Evolutionary conservation across 495 filamentous ascomycete species (phyloP), one percentile per base, ranked within the genome.

Genomic region (Xylaria castorea): DNA sequence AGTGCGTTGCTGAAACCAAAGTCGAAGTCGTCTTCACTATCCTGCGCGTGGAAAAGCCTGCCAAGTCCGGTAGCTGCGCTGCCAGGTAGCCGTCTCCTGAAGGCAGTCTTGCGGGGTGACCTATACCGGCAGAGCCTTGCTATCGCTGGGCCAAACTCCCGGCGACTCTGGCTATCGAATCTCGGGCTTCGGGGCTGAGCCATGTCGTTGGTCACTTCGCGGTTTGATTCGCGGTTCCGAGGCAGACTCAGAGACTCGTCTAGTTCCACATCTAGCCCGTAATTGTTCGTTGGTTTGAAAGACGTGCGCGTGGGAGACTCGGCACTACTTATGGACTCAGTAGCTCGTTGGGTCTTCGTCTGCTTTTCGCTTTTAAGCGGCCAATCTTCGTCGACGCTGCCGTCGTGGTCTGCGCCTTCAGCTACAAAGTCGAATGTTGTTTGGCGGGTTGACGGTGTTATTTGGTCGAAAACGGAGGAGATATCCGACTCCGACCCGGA

Each of bases 401-500:
- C 16, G 2, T 42, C 60, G 5, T 11, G 18, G 12, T 58, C 48
- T 18, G 36, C 3, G 2, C 50, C 22, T 20, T 16, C 27, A 3
- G 7, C 16, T 40, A 27, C 7, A 2, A 27, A 40, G 34, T 55
- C n/a, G 20, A 65, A 44, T 32, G 69, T 42, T 22, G 69, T 65
- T 44, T 44, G 69, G 25, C 46, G 42, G 25, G 46, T 57, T 55
- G 69, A 71, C 12, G 25, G 69, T 44, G 44, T 58, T 48, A 65
- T n/a, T 20, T 40, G 34, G 32, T 65, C 69, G 44, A 65, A 71
- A 36, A 42, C 18, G 14, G 69, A 71, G 36, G 48, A 71, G 36
- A 44, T 2, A n/a, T 57, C 38, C 25, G 60, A 51, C 22, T 65
- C 69, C 11, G 69, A 65, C n/a, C 16, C 60, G 22, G 60, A 71